Evolutionary conservation across 208 protist genomes (phyloP).

Genomic region (Wallacemonas sp.): DNA sequence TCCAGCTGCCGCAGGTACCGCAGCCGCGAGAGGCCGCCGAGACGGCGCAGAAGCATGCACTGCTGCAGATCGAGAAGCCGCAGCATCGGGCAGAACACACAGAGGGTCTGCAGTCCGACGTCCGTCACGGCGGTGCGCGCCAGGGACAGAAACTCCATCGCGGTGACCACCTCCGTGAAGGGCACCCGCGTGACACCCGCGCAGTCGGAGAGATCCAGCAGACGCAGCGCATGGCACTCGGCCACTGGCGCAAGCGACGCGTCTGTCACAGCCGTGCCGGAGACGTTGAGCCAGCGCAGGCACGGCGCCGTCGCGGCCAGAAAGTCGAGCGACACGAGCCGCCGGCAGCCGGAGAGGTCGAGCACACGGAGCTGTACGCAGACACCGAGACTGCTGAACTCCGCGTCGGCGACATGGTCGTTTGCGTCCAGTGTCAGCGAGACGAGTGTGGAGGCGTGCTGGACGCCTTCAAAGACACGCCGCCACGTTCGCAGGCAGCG

Average conservation of each 20-base stretch:
- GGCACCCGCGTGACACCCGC: conserved; percentile 28
- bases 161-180: conserved; percentile 35
- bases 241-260: conserved; percentile 26
- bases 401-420: conserved; percentile 9
- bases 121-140: conserved; percentile 46
- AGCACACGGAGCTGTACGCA: conserved; percentile 29
- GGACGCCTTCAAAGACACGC: conserved; percentile 3
- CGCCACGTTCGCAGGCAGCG: conserved; percentile 10
- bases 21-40: conserved; percentile 34
- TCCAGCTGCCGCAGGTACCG: conserved; percentile 32
- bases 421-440: conserved; percentile 20
- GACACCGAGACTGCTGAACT: neutral
- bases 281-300: conserved; percentile 46
- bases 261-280: conserved; percentile 42
- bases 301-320: conserved; percentile 11
- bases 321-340: conserved; percentile 30
- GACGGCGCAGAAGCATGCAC: conserved; percentile 42
- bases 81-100: conserved; percentile 11
- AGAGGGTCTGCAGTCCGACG: conserved; percentile 9
- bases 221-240: conserved; percentile 39
- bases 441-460: conserved; percentile 13
- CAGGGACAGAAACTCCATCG: conserved; percentile 49
- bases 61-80: conserved; percentile 50
- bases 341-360: conserved; percentile 30
- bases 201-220: conserved; percentile 57